These are phyloP conservation scores for Saposhnikovia divaricata DNA, from an alignment of 129 eudicot genomes.

Conservation along the genomic window DNA sequence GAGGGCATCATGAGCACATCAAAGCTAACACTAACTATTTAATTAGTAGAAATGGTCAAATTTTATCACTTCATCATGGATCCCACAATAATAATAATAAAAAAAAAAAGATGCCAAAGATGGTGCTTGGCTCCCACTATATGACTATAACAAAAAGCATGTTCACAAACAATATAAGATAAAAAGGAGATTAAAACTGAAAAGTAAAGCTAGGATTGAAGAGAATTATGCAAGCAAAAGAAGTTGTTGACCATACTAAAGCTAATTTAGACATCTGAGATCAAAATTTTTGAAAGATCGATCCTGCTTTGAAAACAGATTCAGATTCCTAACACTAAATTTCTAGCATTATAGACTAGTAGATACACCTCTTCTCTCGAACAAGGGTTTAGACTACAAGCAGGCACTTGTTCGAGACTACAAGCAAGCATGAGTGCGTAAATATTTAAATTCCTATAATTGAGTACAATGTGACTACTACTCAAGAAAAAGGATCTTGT, in stretches of 20 bases:
- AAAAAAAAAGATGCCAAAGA: slow-evolving; percentile 1
- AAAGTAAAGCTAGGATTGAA: neutral
- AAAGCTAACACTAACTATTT: slow-evolving; percentile 1
- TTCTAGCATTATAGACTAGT: neutral
- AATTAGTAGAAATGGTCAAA: neutral
- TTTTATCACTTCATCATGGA: neutral
- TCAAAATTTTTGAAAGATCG: neutral
- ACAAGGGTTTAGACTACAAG: neutral
- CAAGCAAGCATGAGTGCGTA: neutral
- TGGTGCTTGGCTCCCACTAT: slow-evolving; percentile 10
- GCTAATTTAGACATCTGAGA: neutral
- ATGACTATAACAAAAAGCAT: slow-evolving; percentile 1
- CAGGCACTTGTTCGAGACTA: neutral
- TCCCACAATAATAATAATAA: neutral
- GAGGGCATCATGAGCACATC: neutral
- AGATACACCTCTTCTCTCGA: neutral
- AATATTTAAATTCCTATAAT: neutral
- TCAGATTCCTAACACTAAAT: neutral
- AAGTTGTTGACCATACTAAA: slow-evolving; percentile 4
- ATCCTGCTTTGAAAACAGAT: neutral
- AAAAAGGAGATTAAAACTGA: neutral
- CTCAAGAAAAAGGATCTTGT: neutral
- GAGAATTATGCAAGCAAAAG: neutral
- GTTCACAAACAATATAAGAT: neutral
- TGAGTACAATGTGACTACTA: neutral